phyloP scores from a whole-genome alignment of 139 green algal genomes.

The Nannochloris sp. region DNA sequence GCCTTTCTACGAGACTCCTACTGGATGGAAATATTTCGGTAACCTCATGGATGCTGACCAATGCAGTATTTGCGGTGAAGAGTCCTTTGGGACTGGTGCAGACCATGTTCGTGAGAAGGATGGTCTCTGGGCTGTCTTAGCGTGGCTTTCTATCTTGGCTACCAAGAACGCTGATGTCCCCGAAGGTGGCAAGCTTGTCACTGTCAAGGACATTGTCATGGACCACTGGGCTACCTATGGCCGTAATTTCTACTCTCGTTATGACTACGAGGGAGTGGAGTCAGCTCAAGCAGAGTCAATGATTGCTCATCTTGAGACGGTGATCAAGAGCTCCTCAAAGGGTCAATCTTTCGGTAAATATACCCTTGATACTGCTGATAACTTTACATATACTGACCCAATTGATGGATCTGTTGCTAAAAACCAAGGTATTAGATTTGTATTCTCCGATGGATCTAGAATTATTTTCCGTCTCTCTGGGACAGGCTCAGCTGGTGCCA shows the following conservation, averaged over 20 bases:
- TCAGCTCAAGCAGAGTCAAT: conserved; percentile 71
- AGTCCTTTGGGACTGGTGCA: conserved; percentile 93
- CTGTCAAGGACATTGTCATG: conserved; percentile 83
- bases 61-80: conserved; percentile 94
- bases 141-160: conserved; percentile 89
- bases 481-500: conserved; percentile 87
- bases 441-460: conserved; percentile 90
- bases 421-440: conserved; percentile 93
- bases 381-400: conserved; percentile 97
- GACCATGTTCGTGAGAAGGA: conserved; percentile 99
- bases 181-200: conserved; percentile 69
- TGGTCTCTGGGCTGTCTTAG: conserved; percentile 94
- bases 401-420: conserved; percentile 85
- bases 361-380: conserved; percentile 78
- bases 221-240: conserved; percentile 95
- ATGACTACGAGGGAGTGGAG: conserved; percentile 93
- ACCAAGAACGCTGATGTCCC: conserved; percentile 81
- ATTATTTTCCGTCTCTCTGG: conserved; percentile 95
- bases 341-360: conserved; percentile 70
- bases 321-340: conserved; percentile 51
- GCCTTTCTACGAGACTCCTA: conserved; percentile 96
- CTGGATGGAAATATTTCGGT: conserved; percentile 99
- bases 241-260: conserved; percentile 79
- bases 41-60: conserved; percentile 97
- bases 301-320: conserved; percentile 70